These are phyloP conservation scores for Prunus salicina DNA, from an alignment of 306 rosid species.

Conservation along the genomic window DNA sequence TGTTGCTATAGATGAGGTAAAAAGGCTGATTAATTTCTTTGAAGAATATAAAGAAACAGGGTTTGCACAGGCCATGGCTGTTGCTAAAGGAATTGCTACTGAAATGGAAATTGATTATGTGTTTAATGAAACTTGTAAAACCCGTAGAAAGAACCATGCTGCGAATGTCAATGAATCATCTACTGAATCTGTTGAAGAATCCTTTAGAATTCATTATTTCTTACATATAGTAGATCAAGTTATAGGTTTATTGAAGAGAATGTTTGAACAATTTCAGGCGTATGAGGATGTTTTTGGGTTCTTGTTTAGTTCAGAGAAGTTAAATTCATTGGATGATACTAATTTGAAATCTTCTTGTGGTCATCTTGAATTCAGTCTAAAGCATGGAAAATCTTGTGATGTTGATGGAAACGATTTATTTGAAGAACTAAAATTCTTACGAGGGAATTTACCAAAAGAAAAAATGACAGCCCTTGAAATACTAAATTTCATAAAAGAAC, in stretches of 20 bases:
- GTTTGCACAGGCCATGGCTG: not conserved
- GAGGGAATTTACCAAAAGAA: not conserved
- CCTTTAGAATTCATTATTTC: constrained; percentile 4
- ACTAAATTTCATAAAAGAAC: not conserved
- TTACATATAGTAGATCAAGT: not conserved
- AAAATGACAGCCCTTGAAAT: constrained; percentile 2
- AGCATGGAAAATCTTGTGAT: not conserved
- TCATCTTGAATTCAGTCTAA: not conserved
- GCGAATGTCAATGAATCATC: not conserved
- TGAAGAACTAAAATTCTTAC: not conserved
- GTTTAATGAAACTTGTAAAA: not conserved
- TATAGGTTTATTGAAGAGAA: not conserved
- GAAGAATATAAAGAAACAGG: not conserved
- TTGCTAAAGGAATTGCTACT: not conserved
- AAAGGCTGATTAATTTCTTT: not conserved
- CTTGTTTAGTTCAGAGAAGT: not conserved
- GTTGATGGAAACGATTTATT: not conserved
- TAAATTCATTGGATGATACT: not conserved
- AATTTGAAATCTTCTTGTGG: not conserved
- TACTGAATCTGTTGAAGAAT: not conserved
- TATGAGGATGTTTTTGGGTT: not conserved
- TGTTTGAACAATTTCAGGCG: not conserved
- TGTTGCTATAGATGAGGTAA: not conserved
- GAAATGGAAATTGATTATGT: constrained; percentile 1
- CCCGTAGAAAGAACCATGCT: not conserved